Evolutionary conservation across 805 yeast species (phyloP), one percentile per base, ranked within the genome.

Genomic region (Cyberlindnera japonica): DNA sequence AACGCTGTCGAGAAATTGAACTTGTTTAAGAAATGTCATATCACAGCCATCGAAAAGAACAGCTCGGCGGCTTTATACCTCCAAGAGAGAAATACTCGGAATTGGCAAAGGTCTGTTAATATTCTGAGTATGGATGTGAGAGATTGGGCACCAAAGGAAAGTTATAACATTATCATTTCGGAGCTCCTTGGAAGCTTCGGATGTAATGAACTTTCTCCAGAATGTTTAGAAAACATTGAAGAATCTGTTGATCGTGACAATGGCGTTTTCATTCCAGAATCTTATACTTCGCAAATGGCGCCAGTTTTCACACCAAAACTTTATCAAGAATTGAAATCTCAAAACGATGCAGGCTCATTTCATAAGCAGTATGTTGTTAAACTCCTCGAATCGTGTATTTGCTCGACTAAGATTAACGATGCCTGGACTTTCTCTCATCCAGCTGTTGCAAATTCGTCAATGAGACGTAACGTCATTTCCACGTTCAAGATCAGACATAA

Each of bases 171-270:
- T 31, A 72, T 89, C 8, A 71, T 91, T 2, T 83, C 95, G 32
- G 97, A 90, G 58, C 64, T 91, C 7, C 61, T 90, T 20, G 97
- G 97, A 6, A 85, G 95, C 13, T 84, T 91, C 64, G 97, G 95
- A 4, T 91, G 95, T 59, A 91, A 90, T 60, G 97, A 90, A 57
- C 68, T 87, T 14, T 73, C 86, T 8, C 97, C 98, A 0, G 98
- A 90, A 58, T 81, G 93, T 43, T 59, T 87, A 3, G 66, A 65
- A 33, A 63, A 71, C 1, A 53, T 69, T 14, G 72, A 74, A 37
- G 47, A 53, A 35, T 50, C 75, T 60, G 50, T 73, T 59, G 38
- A 62, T 17, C 59, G 58, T 7, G 43, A 50, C 10, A 42, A 58
- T 25, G 83, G 86, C 3, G 60, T 77, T 16, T 79, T 75, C 62